phyloP scores from a whole-genome alignment of 371 early-diverging fungal species.

The Mucor racemosus region DNA sequence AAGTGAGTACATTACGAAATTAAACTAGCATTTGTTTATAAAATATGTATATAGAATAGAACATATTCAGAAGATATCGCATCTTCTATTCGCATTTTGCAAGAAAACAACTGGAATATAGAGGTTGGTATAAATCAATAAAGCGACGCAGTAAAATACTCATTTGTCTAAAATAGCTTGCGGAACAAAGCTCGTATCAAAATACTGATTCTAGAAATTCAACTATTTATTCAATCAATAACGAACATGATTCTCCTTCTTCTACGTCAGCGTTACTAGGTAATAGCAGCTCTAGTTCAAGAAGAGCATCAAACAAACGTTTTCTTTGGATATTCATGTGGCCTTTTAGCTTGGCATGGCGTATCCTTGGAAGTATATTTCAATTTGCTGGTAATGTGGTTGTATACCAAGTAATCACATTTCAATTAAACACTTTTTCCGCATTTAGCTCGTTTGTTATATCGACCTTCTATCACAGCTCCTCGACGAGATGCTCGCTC shows the following conservation, averaged over 20 bases:
- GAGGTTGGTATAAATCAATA: slow-evolving; percentile 15
- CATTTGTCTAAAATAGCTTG: neutral
- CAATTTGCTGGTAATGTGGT: slow-evolving; percentile 49
- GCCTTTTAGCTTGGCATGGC: slow-evolving; percentile 61
- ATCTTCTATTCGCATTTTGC: slow-evolving; percentile 27
- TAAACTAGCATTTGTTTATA: neutral
- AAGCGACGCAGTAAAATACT: neutral
- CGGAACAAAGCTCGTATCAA: neutral
- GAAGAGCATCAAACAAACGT: slow-evolving; percentile 11
- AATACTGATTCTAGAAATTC: neutral
- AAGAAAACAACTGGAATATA: slow-evolving; percentile 31
- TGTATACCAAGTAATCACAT: neutral
- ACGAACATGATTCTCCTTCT: slow-evolving; percentile 20
- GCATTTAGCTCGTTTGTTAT: slow-evolving; percentile 39
- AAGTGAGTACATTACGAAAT: slow-evolving; percentile 8
- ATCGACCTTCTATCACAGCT: slow-evolving; percentile 47
- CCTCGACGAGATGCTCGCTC: slow-evolving; percentile 55
- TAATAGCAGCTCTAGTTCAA: slow-evolving; percentile 2
- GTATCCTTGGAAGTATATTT: slow-evolving; percentile 56
- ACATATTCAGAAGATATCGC: slow-evolving; percentile 29
- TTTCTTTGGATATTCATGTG: slow-evolving; percentile 51
- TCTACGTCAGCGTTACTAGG: slow-evolving; percentile 31
- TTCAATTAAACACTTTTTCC: neutral
- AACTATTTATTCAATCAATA: neutral
- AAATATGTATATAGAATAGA: neutral